A percentile compares a stretch with the other conserved stretches of the same genome.
These are phyloP conservation scores for Brassica hybrid DNA, from an alignment of 441 rosid genomes.

Conservation along the genomic window DNA sequence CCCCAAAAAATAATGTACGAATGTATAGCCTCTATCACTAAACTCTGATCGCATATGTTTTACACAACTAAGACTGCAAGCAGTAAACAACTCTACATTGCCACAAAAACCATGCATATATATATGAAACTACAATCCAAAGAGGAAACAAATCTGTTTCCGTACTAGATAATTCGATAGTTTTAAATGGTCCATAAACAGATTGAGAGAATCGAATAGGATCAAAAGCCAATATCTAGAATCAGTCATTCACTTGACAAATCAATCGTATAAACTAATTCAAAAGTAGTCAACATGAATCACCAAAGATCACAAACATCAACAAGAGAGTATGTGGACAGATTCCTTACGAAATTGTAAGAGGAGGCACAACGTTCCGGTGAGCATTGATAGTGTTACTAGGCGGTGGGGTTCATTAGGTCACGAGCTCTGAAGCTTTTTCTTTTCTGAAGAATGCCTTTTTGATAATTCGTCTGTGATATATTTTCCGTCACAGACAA, in stretches of 20 bases:
- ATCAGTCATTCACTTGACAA: not conserved
- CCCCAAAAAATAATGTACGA: too few relatives aligned
- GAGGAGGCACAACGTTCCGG: too few relatives aligned
- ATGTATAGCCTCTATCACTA: too few relatives aligned
- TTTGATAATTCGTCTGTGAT: slow-evolving; percentile 35
- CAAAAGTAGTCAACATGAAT: not conserved
- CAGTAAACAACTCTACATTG: too few relatives aligned
- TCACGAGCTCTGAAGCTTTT: slow-evolving; percentile 19
- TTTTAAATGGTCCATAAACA: not conserved
- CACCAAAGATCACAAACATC: not conserved
- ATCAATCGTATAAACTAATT: not conserved
- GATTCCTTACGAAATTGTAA: too few relatives aligned
- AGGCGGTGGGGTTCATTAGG: slow-evolving; percentile 10
- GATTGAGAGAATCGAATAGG: slow-evolving; percentile 21
- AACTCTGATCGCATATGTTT: too few relatives aligned
- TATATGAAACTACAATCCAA: too few relatives aligned
- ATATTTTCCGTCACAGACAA: slow-evolving; percentile 25
- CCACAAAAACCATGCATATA: too few relatives aligned
- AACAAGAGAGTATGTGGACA: not conserved
- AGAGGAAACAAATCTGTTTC: too few relatives aligned
- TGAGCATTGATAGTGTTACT: slow-evolving; percentile 35
- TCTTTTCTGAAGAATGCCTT: not conserved
- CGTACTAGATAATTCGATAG: too few relatives aligned
- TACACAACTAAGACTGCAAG: too few relatives aligned
- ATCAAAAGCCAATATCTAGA: slow-evolving; percentile 13